Conservation (phyloP, 169 alveolate species). For the Eimeria brunetti region DNA sequence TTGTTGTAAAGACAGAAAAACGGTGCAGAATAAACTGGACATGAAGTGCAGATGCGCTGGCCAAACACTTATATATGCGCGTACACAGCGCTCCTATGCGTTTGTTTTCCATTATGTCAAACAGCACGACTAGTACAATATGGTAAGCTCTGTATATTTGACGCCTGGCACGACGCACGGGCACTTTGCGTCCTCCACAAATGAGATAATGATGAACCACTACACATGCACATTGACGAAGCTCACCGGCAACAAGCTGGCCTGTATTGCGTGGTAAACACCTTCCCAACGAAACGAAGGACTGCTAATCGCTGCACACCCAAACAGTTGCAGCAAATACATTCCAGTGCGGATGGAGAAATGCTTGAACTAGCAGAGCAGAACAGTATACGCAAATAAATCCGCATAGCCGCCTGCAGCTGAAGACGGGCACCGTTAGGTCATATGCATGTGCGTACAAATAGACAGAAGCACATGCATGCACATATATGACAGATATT, state of each 20-base stretch:
- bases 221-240: neutral
- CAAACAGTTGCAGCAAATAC: neutral
- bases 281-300: constrained; percentile 26
- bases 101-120: neutral
- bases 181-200: neutral
- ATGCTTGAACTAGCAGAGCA: neutral
- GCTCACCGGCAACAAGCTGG: neutral
- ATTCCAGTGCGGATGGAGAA: neutral
- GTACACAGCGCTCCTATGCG: no score
- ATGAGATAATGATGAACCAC: neutral
- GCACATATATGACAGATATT: no score
- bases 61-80: neutral
- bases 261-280: constrained; percentile 21
- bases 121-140: neutral
- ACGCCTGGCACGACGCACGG: neutral
- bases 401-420: neutral
- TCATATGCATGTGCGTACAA: neutral
- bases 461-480: no score
- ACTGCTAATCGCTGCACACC: neutral
- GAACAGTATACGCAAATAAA: neutral
- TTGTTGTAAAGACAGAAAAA: neutral
- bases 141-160: neutral
- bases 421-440: no score
- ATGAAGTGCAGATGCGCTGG: neutral
- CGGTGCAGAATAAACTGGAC: neutral